phyloP scores from a whole-genome alignment of 2,329 filamentous ascomycete genomes.

The Endoconidiophora laricicola region DNA sequence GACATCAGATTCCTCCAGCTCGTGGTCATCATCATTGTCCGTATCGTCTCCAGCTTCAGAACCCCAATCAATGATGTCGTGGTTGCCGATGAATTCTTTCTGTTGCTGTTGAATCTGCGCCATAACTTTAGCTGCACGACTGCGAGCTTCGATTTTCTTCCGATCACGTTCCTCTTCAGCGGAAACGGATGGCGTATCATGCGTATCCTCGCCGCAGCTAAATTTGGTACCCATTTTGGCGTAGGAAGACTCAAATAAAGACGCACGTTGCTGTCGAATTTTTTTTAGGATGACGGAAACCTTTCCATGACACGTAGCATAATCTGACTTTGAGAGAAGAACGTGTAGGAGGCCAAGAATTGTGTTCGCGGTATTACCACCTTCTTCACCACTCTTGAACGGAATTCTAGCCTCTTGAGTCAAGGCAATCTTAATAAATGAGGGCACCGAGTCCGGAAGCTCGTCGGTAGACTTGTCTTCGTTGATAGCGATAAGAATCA shows the following conservation, averaged over 20 bases:
- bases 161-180: conserved; percentile 59
- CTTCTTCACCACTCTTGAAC: conserved; percentile 16
- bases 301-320: conserved; percentile 70
- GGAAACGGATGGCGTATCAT: conserved; percentile 26
- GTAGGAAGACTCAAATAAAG: conserved; percentile 53
- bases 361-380: conserved; percentile 37
- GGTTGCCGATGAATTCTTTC: conserved; percentile 80
- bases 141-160: conserved; percentile 81
- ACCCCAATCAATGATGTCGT: conserved; percentile 67
- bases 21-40: conserved; percentile 53
- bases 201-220: conserved; percentile 59
- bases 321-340: conserved; percentile 51
- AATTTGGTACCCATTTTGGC: conserved; percentile 46
- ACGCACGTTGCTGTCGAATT: conserved; percentile 68
- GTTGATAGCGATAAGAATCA: conserved; percentile 67
- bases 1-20: conserved; percentile 43
- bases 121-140: conserved; percentile 87
- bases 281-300: conserved; percentile 68
- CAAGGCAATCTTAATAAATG: conserved; percentile 3
- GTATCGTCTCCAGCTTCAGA: conserved; percentile 57
- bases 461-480: conserved; percentile 49
- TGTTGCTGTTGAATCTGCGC: conserved; percentile 96
- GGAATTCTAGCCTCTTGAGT: neutral
- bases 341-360: conserved; percentile 48
- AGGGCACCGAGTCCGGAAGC: neutral